Percentiles rank a stretch among this genome's conserved stretches.
Conservation (phyloP, 768 basidiomycete species). For the Mycena venus region DNA sequence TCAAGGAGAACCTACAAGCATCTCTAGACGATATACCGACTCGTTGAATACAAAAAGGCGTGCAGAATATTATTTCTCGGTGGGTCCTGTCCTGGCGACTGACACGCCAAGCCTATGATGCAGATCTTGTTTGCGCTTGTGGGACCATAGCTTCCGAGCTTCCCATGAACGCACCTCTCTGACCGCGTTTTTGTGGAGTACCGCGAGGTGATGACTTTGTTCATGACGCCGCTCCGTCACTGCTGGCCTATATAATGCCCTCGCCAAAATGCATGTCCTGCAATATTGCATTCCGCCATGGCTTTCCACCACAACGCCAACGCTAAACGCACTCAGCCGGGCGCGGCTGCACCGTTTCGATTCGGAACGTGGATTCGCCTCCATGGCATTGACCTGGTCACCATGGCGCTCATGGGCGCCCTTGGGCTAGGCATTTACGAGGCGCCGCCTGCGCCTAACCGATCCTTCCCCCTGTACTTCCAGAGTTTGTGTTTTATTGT, state of each 20-base stretch:
- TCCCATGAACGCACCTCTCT: too few species aligned
- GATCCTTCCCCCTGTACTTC: slow-evolving; percentile 60
- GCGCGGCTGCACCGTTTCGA: slow-evolving; percentile 38
- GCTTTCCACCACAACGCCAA: neutral
- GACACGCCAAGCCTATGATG: too few species aligned
- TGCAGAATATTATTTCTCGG: too few species aligned
- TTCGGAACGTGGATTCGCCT: slow-evolving; percentile 58
- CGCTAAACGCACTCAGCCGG: neutral
- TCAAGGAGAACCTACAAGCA: too few species aligned
- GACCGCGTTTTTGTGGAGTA: too few species aligned
- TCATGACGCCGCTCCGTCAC: neutral
- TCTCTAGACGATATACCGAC: too few species aligned
- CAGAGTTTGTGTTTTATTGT: too few species aligned
- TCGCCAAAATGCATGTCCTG: too few species aligned
- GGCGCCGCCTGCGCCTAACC: slow-evolving; percentile 54
- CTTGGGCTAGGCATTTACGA: slow-evolving; percentile 54
- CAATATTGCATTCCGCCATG: neutral
- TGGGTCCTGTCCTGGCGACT: too few species aligned
- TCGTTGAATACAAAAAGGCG: too few species aligned
- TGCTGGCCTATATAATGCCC: neutral
- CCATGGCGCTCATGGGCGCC: slow-evolving; percentile 72
- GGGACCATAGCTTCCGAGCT: too few species aligned
- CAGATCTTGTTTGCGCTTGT: too few species aligned
- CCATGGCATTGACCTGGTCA: slow-evolving; percentile 65
- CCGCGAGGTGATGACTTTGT: neutral